Percentiles rank a stretch among this genome's conserved stretches.
Evolutionary conservation across 148 eudicot genomes (phyloP).

Genomic region (Pharnaceum exiguum): DNA sequence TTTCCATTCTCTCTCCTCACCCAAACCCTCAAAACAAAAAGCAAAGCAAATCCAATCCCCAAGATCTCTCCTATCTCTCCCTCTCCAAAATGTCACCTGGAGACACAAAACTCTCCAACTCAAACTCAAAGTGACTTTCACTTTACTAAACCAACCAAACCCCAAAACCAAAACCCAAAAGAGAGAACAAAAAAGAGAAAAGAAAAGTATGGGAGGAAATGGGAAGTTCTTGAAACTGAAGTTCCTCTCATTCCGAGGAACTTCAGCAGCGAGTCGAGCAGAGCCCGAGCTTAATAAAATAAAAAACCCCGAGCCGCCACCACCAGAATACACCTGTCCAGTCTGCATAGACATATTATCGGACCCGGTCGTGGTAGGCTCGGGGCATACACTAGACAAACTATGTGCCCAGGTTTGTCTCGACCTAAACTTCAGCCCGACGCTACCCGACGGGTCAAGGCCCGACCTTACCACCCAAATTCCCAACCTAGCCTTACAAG

Average conservation of each 20-base stretch:
- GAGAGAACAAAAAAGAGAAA: neutral
- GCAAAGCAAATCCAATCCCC: too few species aligned
- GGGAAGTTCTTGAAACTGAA: conserved; percentile 25
- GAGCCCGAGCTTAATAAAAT: too few species aligned
- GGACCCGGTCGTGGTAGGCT: conserved; percentile 66
- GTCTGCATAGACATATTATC: conserved; percentile 48
- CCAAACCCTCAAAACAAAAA: too few species aligned
- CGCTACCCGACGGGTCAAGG: conserved; percentile 41
- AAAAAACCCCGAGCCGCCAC: conserved; percentile 30
- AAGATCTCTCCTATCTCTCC: too few species aligned
- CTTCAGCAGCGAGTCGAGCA: neutral
- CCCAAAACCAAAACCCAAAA: neutral
- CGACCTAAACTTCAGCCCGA: conserved; percentile 37
- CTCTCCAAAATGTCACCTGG: too few species aligned
- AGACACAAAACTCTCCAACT: too few species aligned
- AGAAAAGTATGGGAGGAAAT: conserved; percentile 20
- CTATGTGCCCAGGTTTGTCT: conserved; percentile 46
- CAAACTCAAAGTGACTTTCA: too few species aligned
- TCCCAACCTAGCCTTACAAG: conserved; percentile 60
- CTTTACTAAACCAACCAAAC: too few species aligned
- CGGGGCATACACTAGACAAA: conserved; percentile 84
- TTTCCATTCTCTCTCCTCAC: too few species aligned
- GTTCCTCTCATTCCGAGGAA: conserved; percentile 13
- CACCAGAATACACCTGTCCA: conserved; percentile 68
- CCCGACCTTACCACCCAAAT: conserved; percentile 47